Conservation (phyloP, 305 asterid species). For the Rubia occidens region DNA sequence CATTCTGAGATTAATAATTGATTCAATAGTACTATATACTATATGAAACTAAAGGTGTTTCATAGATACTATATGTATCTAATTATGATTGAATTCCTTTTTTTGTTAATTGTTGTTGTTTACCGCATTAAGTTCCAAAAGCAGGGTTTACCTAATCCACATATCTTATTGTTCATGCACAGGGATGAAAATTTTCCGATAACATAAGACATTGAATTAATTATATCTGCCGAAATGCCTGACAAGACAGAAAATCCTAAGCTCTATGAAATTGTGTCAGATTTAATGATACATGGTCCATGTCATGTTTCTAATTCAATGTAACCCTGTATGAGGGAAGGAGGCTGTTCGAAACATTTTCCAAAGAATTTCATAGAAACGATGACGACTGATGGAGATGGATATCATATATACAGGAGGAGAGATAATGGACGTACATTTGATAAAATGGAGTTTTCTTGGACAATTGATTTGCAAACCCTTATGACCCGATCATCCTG, state of each 20-base stretch:
- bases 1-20: too few relatives aligned
- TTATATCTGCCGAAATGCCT: not conserved
- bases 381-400: not conserved
- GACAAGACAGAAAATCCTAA: not conserved
- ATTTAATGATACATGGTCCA: slow-evolving; percentile 1
- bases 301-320: not conserved
- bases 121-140: too few relatives aligned
- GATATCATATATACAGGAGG: not conserved
- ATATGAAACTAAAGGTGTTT: too few relatives aligned
- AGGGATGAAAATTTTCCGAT: not conserved
- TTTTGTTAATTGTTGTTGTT: too few relatives aligned
- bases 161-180: not conserved
- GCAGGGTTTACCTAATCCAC: not conserved
- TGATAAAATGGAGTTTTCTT: not conserved
- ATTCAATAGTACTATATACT: too few relatives aligned
- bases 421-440: not conserved
- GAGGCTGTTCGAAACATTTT: not conserved
- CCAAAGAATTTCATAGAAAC: not conserved
- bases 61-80: too few relatives aligned
- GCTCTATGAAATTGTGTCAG: not conserved
- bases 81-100: too few relatives aligned
- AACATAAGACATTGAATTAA: not conserved
- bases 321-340: not conserved
- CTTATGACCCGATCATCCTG: not conserved
- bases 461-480: not conserved